Evolutionary conservation across 139 green algal species (phyloP).

Genomic region (Edaphochlamys debaryana): DNA sequence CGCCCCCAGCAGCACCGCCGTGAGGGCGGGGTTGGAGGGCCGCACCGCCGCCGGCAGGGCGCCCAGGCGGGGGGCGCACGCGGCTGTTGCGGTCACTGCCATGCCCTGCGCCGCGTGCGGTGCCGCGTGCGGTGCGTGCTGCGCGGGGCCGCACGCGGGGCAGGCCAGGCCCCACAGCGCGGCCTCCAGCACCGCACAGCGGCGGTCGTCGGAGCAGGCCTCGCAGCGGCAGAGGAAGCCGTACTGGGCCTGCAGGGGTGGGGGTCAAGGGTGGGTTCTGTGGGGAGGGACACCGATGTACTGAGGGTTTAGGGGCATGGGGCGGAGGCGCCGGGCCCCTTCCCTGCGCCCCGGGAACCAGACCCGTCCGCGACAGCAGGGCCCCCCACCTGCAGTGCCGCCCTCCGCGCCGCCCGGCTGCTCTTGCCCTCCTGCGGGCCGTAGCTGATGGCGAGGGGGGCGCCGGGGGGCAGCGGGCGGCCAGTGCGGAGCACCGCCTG

Average conservation of each 20-base stretch:
- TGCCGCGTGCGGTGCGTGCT: background rate
- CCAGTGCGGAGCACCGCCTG: constrained; percentile 10
- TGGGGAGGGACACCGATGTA: background rate
- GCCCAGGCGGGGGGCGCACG: too few relatives aligned
- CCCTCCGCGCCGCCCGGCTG: background rate
- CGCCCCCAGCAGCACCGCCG: background rate
- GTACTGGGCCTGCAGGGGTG: constrained; percentile 13
- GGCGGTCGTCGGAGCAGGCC: background rate
- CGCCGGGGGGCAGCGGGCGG: background rate
- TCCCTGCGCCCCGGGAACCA: too few relatives aligned
- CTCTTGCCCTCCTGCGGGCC: constrained; percentile 39
- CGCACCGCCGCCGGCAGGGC: too few relatives aligned
- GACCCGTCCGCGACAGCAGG: too few relatives aligned
- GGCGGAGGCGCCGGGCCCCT: background rate
- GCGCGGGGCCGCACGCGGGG: background rate
- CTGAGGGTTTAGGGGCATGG: background rate
- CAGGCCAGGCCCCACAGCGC: constrained; percentile 33
- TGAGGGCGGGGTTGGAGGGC: background rate
- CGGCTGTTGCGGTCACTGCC: background rate
- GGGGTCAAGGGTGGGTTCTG: too few relatives aligned
- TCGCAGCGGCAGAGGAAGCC: constrained; percentile 23
- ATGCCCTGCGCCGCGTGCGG: background rate
- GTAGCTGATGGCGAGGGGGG: constrained; percentile 21
- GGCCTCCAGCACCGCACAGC: background rate
- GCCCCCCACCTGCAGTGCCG: constrained; percentile 1